phyloP scores from a whole-genome alignment of 331 rosid genomes.

The Acacia concinna region DNA sequence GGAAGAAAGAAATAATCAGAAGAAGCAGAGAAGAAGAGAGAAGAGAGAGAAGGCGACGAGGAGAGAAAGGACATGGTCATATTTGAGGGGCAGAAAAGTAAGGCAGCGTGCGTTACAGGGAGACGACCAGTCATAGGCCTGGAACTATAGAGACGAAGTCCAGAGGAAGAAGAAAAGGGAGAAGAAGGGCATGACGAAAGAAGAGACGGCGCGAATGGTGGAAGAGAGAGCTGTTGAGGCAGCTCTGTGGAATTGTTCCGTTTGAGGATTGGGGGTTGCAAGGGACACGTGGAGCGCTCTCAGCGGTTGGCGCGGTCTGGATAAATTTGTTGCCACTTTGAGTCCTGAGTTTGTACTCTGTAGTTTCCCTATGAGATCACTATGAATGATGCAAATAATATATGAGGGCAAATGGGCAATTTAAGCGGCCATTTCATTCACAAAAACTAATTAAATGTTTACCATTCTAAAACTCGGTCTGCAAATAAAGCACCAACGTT shows the following conservation, averaged over 20 bases:
- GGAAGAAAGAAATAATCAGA: background rate
- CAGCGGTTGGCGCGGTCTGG: background rate
- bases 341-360: background rate
- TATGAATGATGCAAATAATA: too few relatives aligned
- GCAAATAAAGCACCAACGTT: too few relatives aligned
- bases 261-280: background rate
- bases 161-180: background rate
- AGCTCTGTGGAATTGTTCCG: background rate
- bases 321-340: background rate
- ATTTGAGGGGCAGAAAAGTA: background rate
- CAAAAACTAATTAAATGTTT: too few relatives aligned
- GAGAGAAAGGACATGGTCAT: background rate
- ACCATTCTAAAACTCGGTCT: too few relatives aligned
- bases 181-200: background rate
- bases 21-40: background rate
- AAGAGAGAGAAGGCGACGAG: background rate
- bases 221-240: background rate
- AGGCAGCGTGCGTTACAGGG: background rate
- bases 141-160: background rate
- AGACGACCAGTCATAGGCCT: background rate
- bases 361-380: background rate
- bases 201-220: too few relatives aligned
- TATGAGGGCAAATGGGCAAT: too few relatives aligned
- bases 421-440: too few relatives aligned
- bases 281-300: background rate